Percentiles rank a stretch among this genome's conserved stretches.
Evolutionary conservation across 202 grass and related monocot genomes (phyloP).

Genomic region (Sporobolus alterniflorus): DNA sequence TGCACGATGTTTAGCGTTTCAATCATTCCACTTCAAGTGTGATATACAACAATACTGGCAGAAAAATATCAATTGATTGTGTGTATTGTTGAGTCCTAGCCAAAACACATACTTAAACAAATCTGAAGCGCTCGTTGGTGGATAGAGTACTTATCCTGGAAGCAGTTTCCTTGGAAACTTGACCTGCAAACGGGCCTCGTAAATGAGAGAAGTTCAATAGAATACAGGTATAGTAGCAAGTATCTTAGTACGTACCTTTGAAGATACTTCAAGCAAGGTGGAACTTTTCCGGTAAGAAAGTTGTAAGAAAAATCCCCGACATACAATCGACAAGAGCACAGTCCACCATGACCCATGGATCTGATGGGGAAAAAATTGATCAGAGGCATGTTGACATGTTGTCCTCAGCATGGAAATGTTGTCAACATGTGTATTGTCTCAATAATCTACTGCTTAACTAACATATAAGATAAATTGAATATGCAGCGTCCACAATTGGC

Average conservation of each 20-base stretch:
- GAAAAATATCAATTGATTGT: slow-evolving; percentile 1
- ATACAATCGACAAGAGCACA: slow-evolving; percentile 73
- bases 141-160: slow-evolving; percentile 82
- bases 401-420: background rate
- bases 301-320: slow-evolving; percentile 96
- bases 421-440: background rate
- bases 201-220: slow-evolving; percentile 34
- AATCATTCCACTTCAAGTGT: slow-evolving; percentile 2
- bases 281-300: slow-evolving; percentile 92
- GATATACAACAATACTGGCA: background rate
- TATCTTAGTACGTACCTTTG: slow-evolving; percentile 73
- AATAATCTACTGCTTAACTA: background rate
- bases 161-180: slow-evolving; percentile 99
- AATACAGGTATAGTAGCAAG: slow-evolving; percentile 15
- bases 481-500: background rate
- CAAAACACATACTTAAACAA: slow-evolving; percentile 60
- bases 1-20: background rate
- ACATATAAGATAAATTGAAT: background rate
- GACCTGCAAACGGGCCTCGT: slow-evolving; percentile 50
- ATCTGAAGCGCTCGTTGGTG: slow-evolving; percentile 65
- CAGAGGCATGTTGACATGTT: too few species aligned
- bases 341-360: slow-evolving; percentile 51
- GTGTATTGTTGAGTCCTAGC: background rate
- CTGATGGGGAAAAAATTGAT: slow-evolving; percentile 52
- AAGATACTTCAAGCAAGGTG: slow-evolving; percentile 92